These are phyloP conservation scores for Dentipellis sp. DNA, from an alignment of 768 basidiomycete species.

Conservation along the genomic window DNA sequence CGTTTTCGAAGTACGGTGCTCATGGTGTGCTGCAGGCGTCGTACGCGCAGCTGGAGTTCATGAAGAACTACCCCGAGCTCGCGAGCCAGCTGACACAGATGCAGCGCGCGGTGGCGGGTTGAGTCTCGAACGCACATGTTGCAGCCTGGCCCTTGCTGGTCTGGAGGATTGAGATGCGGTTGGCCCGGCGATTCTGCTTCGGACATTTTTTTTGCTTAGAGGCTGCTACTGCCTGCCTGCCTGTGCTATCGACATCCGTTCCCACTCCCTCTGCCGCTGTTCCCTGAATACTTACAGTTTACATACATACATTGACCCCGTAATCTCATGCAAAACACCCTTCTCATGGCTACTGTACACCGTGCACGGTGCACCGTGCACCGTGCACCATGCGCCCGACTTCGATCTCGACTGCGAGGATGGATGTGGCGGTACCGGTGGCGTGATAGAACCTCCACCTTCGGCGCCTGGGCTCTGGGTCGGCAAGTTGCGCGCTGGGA, in stretches of 20 bases:
- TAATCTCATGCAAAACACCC: neutral
- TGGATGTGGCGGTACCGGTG: no score
- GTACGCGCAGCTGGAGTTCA: conserved; percentile 73
- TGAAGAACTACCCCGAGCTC: conserved; percentile 76
- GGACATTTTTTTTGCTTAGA: neutral
- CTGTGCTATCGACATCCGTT: no score
- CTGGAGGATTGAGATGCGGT: neutral
- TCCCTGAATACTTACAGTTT: no score
- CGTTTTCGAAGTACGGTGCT: neutral
- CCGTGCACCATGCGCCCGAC: no score
- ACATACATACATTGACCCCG: neutral
- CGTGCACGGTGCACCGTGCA: no score
- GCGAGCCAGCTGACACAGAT: conserved; percentile 55
- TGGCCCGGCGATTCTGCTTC: neutral
- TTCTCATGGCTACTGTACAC: neutral
- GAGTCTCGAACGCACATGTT: no score
- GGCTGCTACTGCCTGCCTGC: neutral
- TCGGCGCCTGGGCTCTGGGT: no score
- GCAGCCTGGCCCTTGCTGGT: no score
- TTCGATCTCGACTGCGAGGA: no score
- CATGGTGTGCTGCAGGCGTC: conserved; percentile 46
- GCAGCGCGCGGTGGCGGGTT: conserved; percentile 32
- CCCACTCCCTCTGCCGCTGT: no score
- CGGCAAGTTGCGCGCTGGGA: no score
- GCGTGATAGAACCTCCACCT: no score